Conservation (phyloP, 75 land plant genomes). For the Gnetum montanum region DNA sequence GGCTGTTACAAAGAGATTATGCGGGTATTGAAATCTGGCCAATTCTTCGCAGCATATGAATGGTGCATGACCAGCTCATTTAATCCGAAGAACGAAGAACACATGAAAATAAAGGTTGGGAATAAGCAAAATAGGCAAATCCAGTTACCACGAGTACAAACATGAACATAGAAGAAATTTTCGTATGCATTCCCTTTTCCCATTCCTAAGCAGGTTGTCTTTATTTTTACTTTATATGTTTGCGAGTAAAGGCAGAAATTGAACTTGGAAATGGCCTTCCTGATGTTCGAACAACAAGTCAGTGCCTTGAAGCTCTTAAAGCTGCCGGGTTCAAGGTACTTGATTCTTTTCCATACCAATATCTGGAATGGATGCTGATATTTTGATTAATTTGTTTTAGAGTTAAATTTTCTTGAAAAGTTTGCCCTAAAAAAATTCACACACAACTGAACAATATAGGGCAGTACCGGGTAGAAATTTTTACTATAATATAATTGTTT, state of each 20-base stretch:
- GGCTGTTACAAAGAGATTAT: slow-evolving; percentile 87
- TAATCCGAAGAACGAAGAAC: slow-evolving; percentile 71
- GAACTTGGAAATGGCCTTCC: slow-evolving; percentile 97
- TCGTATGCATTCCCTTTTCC: too few species aligned
- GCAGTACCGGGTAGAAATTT: too few species aligned
- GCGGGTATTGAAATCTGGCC: slow-evolving; percentile 95
- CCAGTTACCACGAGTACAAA: background rate
- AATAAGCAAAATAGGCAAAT: too few species aligned
- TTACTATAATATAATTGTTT: too few species aligned
- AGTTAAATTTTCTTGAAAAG: background rate
- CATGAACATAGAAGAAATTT: too few species aligned
- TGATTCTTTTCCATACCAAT: too few species aligned
- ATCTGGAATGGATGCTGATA: background rate
- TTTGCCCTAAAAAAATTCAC: background rate
- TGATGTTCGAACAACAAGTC: slow-evolving; percentile 64
- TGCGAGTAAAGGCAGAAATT: slow-evolving; percentile 78
- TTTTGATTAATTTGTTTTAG: background rate
- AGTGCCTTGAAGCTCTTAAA: slow-evolving; percentile 75
- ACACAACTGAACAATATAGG: background rate
- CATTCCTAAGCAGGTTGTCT: too few species aligned
- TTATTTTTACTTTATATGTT: too few species aligned
- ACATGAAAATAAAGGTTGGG: slow-evolving; percentile 73
- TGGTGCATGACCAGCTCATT: slow-evolving; percentile 95
- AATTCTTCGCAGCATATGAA: slow-evolving; percentile 93
- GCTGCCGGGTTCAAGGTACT: slow-evolving; percentile 95